A percentile compares a stretch with the other conserved stretches of the same genome.
phyloP scores from a whole-genome alignment of 441 rosid genomes.

The Erysimum pusillum region DNA sequence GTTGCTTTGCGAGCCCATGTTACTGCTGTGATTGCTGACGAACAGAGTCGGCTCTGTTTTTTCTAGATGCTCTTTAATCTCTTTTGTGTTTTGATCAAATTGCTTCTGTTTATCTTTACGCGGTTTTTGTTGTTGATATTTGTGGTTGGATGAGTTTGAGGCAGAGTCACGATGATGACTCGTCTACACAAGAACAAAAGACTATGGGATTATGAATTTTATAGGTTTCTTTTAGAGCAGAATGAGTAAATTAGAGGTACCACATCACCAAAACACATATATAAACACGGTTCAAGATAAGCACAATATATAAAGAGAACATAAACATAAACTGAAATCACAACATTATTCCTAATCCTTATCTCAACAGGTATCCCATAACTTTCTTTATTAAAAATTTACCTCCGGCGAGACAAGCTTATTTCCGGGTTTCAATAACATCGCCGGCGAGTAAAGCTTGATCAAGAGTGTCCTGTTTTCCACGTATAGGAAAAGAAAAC shows the following conservation, averaged over 20 bases:
- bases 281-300: not conserved
- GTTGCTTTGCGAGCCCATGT: conserved; percentile 54
- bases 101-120: conserved; percentile 40
- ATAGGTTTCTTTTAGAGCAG: not conserved
- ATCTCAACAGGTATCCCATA: not conserved
- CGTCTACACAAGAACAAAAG: conserved; percentile 45
- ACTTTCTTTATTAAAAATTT: conserved; percentile 3
- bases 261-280: not conserved
- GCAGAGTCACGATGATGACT: conserved; percentile 37
- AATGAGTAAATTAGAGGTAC: not conserved
- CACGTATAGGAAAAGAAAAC: conserved; percentile 6
- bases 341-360: not conserved
- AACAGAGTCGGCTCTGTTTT: conserved; percentile 39
- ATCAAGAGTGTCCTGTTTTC: conserved; percentile 11
- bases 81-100: conserved; percentile 45
- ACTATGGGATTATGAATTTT: conserved; percentile 8
- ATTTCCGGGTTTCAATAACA: conserved; percentile 52
- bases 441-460: conserved; percentile 35
- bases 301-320: not conserved
- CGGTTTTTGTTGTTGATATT: conserved; percentile 22
- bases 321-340: not conserved
- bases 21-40: conserved; percentile 27
- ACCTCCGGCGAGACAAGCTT: conserved; percentile 57
- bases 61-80: conserved; percentile 49
- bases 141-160: conserved; percentile 21